Percentiles rank a stretch among this genome's conserved stretches.
Conservation (phyloP, 164 flowering plant genomes). For the Buxus sempervirens region DNA sequence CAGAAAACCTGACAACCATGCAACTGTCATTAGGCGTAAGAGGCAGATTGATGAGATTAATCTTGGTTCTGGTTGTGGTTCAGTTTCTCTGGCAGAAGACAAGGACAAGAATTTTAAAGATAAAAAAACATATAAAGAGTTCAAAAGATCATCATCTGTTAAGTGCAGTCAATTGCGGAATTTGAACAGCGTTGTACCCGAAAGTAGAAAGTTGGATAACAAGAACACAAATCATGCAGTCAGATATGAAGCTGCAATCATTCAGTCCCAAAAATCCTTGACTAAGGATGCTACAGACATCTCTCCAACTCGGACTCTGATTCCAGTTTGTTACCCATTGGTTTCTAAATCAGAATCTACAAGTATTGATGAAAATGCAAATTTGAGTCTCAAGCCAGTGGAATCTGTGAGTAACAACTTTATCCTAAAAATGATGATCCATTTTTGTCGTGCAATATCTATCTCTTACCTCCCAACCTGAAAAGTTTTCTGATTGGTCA, state of each 20-base stretch:
- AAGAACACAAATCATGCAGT: background rate
- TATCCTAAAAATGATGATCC: background rate
- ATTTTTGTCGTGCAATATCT: background rate
- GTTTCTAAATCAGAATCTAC: conserved; percentile 10
- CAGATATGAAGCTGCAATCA: background rate
- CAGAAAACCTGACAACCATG: conserved; percentile 11
- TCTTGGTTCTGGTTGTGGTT: conserved; percentile 10
- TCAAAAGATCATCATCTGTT: conserved; percentile 13
- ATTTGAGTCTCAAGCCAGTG: conserved; percentile 16
- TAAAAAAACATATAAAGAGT: conserved; percentile 9
- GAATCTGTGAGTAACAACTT: conserved; percentile 25
- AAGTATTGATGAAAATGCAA: conserved; percentile 11
- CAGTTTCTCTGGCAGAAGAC: conserved; percentile 5
- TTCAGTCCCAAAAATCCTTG: conserved; percentile 1
- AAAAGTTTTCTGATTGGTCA: background rate
- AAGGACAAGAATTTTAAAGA: conserved; percentile 11
- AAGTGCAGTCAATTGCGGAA: conserved; percentile 4
- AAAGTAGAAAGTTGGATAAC: conserved; percentile 10
- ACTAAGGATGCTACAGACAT: conserved; percentile 13
- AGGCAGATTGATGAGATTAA: conserved; percentile 25
- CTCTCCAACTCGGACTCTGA: conserved; percentile 2
- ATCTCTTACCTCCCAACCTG: background rate
- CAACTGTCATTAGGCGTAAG: conserved; percentile 19
- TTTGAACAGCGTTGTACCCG: conserved; percentile 9
- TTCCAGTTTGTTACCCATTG: conserved; percentile 10